phyloP scores from a whole-genome alignment of 1,139 yeast genomes.

The Magnusiomyces magnusii region DNA sequence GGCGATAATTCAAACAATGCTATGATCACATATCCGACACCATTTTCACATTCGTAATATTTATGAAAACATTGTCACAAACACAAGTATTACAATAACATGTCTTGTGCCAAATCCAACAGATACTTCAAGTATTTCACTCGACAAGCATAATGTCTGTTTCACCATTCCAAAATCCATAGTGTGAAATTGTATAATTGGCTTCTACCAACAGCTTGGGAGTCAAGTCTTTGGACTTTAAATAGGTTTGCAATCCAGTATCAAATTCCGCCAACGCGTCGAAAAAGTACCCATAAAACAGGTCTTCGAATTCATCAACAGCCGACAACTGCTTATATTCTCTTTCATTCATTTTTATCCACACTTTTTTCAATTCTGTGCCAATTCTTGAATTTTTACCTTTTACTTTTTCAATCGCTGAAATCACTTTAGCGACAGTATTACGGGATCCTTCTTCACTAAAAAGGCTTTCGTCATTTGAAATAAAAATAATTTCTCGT shows the following conservation, averaged over 20 bases:
- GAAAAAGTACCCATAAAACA: not conserved
- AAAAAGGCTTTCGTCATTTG: not conserved
- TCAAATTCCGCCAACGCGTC: not conserved
- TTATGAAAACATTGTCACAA: not conserved
- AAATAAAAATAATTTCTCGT: not conserved
- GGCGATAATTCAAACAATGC: too few relatives aligned
- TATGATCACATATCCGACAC: too few relatives aligned
- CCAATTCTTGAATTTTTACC: not conserved
- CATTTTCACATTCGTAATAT: too few relatives aligned
- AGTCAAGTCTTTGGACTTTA: not conserved
- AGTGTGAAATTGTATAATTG: not conserved
- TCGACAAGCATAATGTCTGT: not conserved
- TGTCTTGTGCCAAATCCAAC: too few relatives aligned
- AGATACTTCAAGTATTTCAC: too few relatives aligned
- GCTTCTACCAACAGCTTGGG: constrained; percentile 3
- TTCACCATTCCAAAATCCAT: constrained; percentile 2
- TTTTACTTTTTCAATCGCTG: not conserved
- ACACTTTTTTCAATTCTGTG: not conserved
- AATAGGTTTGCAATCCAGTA: not conserved
- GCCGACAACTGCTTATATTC: not conserved
- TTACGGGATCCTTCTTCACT: not conserved
- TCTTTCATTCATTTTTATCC: not conserved
- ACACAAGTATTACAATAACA: not conserved
- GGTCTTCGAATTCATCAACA: not conserved
- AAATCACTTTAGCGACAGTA: not conserved